A percentile compares a stretch with the other conserved stretches of the same genome.
phyloP scores from a whole-genome alignment of 768 basidiomycete species.

The Royoungia palumana region DNA sequence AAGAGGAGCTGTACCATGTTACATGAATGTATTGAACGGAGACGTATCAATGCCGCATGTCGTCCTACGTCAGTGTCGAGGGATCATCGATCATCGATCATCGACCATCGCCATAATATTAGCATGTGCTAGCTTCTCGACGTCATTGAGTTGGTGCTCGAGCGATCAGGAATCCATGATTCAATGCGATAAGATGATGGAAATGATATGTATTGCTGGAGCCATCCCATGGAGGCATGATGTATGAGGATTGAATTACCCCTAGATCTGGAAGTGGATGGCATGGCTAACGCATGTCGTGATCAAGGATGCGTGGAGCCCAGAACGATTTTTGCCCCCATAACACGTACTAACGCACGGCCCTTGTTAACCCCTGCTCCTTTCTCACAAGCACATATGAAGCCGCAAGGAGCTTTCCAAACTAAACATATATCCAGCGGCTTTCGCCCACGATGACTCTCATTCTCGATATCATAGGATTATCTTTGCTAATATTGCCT shows the following conservation, averaged over 20 bases:
- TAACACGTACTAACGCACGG: conserved; percentile 16
- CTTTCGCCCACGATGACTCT: not conserved
- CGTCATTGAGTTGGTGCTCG: conserved; percentile 6
- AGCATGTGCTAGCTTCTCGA: conserved; percentile 11
- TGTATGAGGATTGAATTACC: not conserved
- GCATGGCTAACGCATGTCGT: conserved; percentile 22
- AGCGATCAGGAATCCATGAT: conserved; percentile 22
- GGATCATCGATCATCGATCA: too few species aligned
- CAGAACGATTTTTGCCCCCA: not conserved
- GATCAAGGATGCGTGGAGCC: conserved; percentile 5
- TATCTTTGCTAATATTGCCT: conserved; percentile 16
- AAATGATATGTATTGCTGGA: not conserved
- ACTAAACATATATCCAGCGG: conserved; percentile 1
- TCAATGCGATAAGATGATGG: conserved; percentile 21
- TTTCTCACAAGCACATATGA: conserved; percentile 1
- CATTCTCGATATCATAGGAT: not conserved
- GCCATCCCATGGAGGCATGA: not conserved
- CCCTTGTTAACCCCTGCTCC: not conserved
- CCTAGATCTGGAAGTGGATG: conserved; percentile 5
- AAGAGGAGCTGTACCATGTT: conserved; percentile 4
- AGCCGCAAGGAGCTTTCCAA: conserved; percentile 22
- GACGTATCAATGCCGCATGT: conserved; percentile 6
- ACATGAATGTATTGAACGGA: conserved; percentile 11
- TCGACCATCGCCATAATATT: conserved; percentile 5
- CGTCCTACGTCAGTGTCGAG: not conserved